phyloP scores from a whole-genome alignment of 805 yeast species.

The Blastobotrys parvus region DNA sequence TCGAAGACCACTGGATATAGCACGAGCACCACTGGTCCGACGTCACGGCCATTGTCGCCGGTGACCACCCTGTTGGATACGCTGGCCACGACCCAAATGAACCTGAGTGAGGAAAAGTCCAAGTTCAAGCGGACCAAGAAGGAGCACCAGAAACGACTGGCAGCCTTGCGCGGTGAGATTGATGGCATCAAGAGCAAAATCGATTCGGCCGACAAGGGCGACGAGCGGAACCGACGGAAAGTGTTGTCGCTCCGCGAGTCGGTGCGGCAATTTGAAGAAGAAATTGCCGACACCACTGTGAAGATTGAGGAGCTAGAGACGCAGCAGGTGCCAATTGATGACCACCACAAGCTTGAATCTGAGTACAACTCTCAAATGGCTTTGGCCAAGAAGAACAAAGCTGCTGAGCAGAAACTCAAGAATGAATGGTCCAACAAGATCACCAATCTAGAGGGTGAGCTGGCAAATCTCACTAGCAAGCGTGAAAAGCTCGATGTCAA shows the following conservation, averaged over 20 bases:
- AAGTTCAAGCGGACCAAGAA: constrained; percentile 48
- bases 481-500: constrained; percentile 22
- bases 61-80: constrained; percentile 57
- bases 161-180: constrained; percentile 46
- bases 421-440: constrained; percentile 13
- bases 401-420: constrained; percentile 10
- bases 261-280: constrained; percentile 34
- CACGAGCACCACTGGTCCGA: constrained; percentile 10
- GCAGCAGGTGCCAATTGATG: constrained; percentile 10
- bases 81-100: constrained; percentile 53
- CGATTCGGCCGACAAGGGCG: constrained; percentile 42
- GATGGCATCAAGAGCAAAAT: constrained; percentile 43
- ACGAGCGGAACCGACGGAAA: constrained; percentile 47
- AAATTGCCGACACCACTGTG: constrained; percentile 21
- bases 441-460: constrained; percentile 18
- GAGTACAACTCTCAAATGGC: constrained; percentile 13
- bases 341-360: constrained; percentile 3
- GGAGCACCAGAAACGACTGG: constrained; percentile 48
- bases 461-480: constrained; percentile 16
- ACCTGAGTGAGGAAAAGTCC: constrained; percentile 48
- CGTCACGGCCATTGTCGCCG: constrained; percentile 42
- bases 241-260: constrained; percentile 43
- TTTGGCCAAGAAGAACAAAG: constrained; percentile 3
- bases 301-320: constrained; percentile 7
- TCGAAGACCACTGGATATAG: not conserved